Base-by-base conservation (phyloP, 345 rosid species). In the Euphorbia lathyris region DNA sequence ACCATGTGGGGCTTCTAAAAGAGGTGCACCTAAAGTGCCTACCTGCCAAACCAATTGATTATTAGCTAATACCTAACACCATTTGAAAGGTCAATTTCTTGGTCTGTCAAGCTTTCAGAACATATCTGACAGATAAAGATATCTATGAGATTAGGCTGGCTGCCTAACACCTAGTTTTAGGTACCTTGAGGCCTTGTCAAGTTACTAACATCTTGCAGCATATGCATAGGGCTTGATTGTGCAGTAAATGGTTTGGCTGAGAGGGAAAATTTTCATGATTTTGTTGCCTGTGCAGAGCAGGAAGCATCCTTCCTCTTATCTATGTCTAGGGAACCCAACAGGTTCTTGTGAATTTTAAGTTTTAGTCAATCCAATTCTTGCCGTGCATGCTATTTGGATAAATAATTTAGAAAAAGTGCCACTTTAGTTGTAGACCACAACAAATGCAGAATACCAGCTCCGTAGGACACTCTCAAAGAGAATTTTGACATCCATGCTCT, bases 71-170 rank as follows among this genome's bases (percentile, higher is more conserved):
- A 32, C 58, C 58, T 29, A 19, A 34, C 38, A 34, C 17, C 27
- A 9, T 51, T 51, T 66, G 19, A 30, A 32, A 26, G 20, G 0
- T 66, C 10, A 52, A 32, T 3, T 13, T n/a, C 32, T 67, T 34
- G 6, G 47, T 6, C 61, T 38, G 6, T 20, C 20, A 12, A 1
- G 14, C 32, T 67, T 67, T 32, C 30, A 43, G 9, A 22, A 16
- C 32, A 48, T 3, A 27, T 14, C 10, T 38, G 22, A 7, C 62
- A 52, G 34, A 50, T 23, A 34, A 34, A 34, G 7, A n/a, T 34
- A 22, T 53, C 14, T 67, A 34, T n/a, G 62, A 67, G 26, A 53
- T 53, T 40, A 67, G 52, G 29, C n/a, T 22, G 27, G 45, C 47
- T 51, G 60, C 26, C 60, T 14, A n/a, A 42, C 17, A 27, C 29